Percentiles rank a stretch among this genome's conserved stretches.
phyloP scores from a whole-genome alignment of 2,329 filamentous ascomycete species.

The Colletotrichum sp. region DNA sequence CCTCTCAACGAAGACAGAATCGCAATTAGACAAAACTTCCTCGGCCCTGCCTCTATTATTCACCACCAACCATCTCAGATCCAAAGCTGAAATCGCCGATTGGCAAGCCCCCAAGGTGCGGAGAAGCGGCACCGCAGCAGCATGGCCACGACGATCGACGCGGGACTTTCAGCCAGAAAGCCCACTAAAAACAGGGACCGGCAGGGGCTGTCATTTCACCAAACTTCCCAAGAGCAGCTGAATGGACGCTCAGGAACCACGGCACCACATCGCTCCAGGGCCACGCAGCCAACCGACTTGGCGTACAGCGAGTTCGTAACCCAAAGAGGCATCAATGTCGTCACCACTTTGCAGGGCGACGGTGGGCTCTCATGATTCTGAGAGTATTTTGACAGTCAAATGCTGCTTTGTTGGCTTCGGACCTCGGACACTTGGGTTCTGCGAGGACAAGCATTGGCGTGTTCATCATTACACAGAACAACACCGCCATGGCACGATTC shows the following conservation, averaged over 20 bases:
- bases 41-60: background rate
- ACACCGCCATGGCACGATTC: background rate
- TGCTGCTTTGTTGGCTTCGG: background rate
- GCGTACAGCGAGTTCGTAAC: constrained; percentile 7
- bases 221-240: background rate
- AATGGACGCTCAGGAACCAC: background rate
- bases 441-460: constrained; percentile 19
- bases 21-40: background rate
- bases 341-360: constrained; percentile 5
- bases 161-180: background rate
- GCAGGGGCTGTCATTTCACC: background rate
- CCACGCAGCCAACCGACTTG: constrained; percentile 6
- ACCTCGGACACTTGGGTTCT: constrained; percentile 17
- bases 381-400: background rate
- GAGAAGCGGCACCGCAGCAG: background rate
- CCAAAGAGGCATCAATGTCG: constrained; percentile 17
- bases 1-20: background rate
- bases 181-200: constrained; percentile 5
- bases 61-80: background rate
- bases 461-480: constrained; percentile 10
- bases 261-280: background rate
- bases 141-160: background rate
- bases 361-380: background rate
- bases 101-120: background rate
- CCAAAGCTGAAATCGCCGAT: constrained; percentile 1